Base-by-base conservation (phyloP, 768 basidiomycete species). In the Podaxis carcinomalis region DNA sequence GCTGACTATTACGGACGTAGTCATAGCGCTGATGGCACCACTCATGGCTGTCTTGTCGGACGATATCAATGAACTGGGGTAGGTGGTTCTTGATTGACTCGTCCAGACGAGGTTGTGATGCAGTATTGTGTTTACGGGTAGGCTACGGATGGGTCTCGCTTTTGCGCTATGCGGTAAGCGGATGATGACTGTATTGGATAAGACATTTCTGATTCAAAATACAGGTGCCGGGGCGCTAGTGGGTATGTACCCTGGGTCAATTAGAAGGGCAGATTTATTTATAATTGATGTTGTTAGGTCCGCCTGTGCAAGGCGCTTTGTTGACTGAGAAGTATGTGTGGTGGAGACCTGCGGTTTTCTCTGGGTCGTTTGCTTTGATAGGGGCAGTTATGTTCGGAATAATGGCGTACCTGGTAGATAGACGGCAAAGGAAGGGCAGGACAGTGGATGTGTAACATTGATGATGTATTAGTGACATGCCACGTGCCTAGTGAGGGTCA, bases 301-400 rank as follows among this genome's bases (percentile, higher is more conserved):
- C 65, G 3, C 63, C 65, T 1, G 57, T 66, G 4, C 52, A 64
- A 5, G 65, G 65, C 14, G 65, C 65, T 0, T 50, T 66, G 19
- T 55, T 66, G 11, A 37, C 61, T 2, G 50, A 28, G 1, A 37
- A 62, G 39, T 66, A 51, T 23, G 39, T 60, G 19, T 66, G 65
- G 65, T 64, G 63, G 65, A 59, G 40, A 51, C 63, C 65, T 5
- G 62, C 61, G 5, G 51, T 63, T 11, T 66, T 66, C 27, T 57
- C 63, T 36, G 65, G 65, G 11, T 21, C 23, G 40, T 60, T 53
- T 32, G 39, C 25, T 7, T 14, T 60, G 32, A 13, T 60, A 23
- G 59, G 51, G 6, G n/a, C 42, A 3, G 3, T 32, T 2, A 11
- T 53, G 51, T 60, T 60, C 53, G 51, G 25, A 23, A 3, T 9